Evolutionary conservation across 2,329 filamentous ascomycete genomes (phyloP).

Genomic region (Ophiocordyceps camponoti-floridani): DNA sequence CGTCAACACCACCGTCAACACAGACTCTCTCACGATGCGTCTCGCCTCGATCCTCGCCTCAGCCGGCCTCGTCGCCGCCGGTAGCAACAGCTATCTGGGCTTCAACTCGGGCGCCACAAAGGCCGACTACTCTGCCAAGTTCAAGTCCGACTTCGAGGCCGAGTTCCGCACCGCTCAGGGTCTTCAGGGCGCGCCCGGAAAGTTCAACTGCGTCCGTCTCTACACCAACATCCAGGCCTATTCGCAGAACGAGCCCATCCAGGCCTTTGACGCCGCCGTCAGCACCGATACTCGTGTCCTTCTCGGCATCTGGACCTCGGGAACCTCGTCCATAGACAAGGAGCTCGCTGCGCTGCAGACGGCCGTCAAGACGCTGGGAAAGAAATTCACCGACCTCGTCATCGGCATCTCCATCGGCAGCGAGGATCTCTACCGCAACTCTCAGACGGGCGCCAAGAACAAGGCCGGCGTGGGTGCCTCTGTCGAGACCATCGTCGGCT

Average conservation of each 20-base stretch:
- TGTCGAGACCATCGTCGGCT: conserved; percentile 41
- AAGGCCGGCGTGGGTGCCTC: conserved; percentile 40
- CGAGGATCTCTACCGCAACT: conserved; percentile 49
- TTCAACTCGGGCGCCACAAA: conserved; percentile 33
- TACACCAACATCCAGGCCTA: conserved; percentile 52
- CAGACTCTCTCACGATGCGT: conserved; percentile 17
- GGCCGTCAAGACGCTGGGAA: conserved; percentile 35
- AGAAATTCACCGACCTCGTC: conserved; percentile 34
- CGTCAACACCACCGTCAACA: not conserved
- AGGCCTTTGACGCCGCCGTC: conserved; percentile 60
- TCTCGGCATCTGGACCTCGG: conserved; percentile 46
- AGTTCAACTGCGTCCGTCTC: conserved; percentile 40
- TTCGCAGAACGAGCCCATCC: conserved; percentile 56
- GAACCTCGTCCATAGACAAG: conserved; percentile 32
- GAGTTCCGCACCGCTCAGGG: conserved; percentile 24
- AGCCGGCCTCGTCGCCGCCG: conserved; percentile 19
- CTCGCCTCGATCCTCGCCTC: conserved; percentile 18
- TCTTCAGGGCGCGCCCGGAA: conserved; percentile 24
- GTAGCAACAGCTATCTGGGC: conserved; percentile 27
- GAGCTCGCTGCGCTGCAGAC: conserved; percentile 42
- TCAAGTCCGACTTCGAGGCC: conserved; percentile 27
- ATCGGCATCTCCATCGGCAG: conserved; percentile 48
- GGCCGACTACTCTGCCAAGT: conserved; percentile 30
- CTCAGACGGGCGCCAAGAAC: conserved; percentile 42
- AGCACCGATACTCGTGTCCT: conserved; percentile 41